Percentiles rank a stretch among this genome's conserved stretches.
Evolutionary conservation across 2,329 filamentous ascomycete genomes (phyloP).

Genomic region (Claviceps lovelessii): DNA sequence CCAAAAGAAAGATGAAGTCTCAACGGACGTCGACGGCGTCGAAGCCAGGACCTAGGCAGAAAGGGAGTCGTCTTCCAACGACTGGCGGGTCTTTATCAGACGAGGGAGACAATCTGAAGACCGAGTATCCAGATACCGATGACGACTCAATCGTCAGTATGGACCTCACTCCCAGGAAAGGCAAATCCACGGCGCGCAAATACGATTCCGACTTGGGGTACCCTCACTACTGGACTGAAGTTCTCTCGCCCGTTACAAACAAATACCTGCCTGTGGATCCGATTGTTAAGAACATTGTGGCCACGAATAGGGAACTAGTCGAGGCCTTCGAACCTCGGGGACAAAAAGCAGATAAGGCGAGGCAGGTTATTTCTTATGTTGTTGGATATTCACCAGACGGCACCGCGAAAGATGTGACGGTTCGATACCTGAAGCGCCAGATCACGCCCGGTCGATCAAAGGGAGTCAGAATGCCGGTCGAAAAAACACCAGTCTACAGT

Average conservation of each 20-base stretch:
- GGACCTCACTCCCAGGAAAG: constrained; percentile 26
- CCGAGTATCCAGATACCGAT: constrained; percentile 34
- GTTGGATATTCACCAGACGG: constrained; percentile 71
- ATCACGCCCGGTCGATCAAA: constrained; percentile 82
- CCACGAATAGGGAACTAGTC: constrained; percentile 56
- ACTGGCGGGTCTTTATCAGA: background rate
- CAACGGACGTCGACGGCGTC: background rate
- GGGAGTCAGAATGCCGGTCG: constrained; percentile 59
- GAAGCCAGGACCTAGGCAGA: background rate
- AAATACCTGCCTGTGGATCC: constrained; percentile 70
- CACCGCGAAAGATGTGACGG: constrained; percentile 87
- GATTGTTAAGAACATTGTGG: constrained; percentile 52
- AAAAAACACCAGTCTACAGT: constrained; percentile 71
- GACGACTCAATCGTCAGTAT: constrained; percentile 47
- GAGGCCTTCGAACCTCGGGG: constrained; percentile 72
- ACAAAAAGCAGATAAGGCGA: constrained; percentile 66
- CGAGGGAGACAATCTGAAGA: constrained; percentile 31
- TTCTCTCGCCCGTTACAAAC: constrained; percentile 66
- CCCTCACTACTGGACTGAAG: constrained; percentile 89
- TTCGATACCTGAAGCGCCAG: constrained; percentile 72
- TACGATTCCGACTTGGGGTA: constrained; percentile 68
- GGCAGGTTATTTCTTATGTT: constrained; percentile 82
- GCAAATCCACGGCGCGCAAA: constrained; percentile 25
- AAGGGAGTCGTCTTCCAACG: background rate
- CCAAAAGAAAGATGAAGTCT: constrained; percentile 1